Conservation (phyloP, 345 rosid species). For the Raphanus raphanistrum region DNA sequence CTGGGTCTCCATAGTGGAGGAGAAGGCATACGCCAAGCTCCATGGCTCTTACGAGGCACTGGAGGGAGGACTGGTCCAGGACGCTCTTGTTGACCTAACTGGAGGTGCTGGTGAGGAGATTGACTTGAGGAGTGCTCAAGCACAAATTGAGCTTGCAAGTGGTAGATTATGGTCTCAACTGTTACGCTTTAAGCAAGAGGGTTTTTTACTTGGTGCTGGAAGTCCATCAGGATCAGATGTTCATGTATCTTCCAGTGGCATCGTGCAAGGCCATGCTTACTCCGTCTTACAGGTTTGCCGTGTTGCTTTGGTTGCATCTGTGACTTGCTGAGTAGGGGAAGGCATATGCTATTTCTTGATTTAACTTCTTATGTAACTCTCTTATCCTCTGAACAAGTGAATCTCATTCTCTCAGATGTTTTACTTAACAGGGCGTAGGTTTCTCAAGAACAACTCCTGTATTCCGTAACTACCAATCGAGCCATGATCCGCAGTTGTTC, state of each 20-base stretch:
- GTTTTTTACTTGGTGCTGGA: slow-evolving; percentile 99
- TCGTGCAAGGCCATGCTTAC: slow-evolving; percentile 99
- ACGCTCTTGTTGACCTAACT: slow-evolving; percentile 99
- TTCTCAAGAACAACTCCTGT: slow-evolving; percentile 96
- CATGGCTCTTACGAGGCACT: slow-evolving; percentile 99
- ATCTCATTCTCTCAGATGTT: slow-evolving; percentile 9
- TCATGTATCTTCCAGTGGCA: slow-evolving; percentile 97
- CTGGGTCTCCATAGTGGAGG: slow-evolving; percentile 96
- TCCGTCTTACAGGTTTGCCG: slow-evolving; percentile 79
- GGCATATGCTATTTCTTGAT: slow-evolving; percentile 23
- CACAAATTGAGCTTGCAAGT: slow-evolving; percentile 99
- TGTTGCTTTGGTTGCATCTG: slow-evolving; percentile 20
- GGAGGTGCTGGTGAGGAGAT: slow-evolving; percentile 99
- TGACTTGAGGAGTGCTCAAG: slow-evolving; percentile 98
- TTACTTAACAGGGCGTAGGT: slow-evolving; percentile 77
- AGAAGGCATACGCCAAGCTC: slow-evolving; percentile 97
- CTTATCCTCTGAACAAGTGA: background rate
- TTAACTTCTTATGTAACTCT: background rate
- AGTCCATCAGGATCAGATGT: no score
- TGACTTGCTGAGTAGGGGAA: background rate
- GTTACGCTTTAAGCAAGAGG: slow-evolving; percentile 95
- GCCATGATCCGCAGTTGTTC: slow-evolving; percentile 90
- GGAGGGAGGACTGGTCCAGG: slow-evolving; percentile 99
- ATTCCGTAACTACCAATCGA: slow-evolving; percentile 88
- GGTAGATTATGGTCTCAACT: slow-evolving; percentile 99